Conservation (phyloP, 805 yeast species). For the Priceomyces haplophilus region DNA sequence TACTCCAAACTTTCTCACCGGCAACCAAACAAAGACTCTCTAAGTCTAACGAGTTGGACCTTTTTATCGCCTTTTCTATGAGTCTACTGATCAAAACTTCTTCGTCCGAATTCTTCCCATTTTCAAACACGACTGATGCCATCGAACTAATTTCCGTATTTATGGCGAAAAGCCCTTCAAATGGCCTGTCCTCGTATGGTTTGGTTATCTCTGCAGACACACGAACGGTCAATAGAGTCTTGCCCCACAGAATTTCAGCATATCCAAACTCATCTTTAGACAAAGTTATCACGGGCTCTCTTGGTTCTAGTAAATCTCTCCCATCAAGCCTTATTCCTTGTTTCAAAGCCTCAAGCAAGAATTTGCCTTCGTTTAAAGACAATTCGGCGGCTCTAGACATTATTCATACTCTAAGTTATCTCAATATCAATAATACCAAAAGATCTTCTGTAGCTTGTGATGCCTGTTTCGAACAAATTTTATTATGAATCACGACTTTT, state of each 20-base stretch:
- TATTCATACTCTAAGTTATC: background rate
- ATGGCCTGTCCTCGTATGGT: slow-evolving; percentile 90
- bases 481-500: background rate
- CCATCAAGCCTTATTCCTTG: slow-evolving; percentile 67
- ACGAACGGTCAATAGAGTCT: slow-evolving; percentile 64
- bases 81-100: slow-evolving; percentile 79
- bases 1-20: slow-evolving; percentile 86
- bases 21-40: slow-evolving; percentile 89
- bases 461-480: slow-evolving; percentile 1
- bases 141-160: slow-evolving; percentile 85
- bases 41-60: slow-evolving; percentile 87
- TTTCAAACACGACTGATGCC: slow-evolving; percentile 85
- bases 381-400: slow-evolving; percentile 65
- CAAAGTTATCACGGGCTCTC: slow-evolving; percentile 57
- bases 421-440: background rate
- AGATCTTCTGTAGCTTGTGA: background rate
- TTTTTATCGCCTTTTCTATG: slow-evolving; percentile 86
- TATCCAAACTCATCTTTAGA: slow-evolving; percentile 73
- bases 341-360: slow-evolving; percentile 60
- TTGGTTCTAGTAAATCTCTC: slow-evolving; percentile 57
- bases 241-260: slow-evolving; percentile 74
- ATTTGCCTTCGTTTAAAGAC: slow-evolving; percentile 61
- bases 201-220: slow-evolving; percentile 72
- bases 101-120: slow-evolving; percentile 66
- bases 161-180: slow-evolving; percentile 84